Base-by-base conservation (phyloP, 768 basidiomycete genomes). In the Hypsizygus marmoreus region DNA sequence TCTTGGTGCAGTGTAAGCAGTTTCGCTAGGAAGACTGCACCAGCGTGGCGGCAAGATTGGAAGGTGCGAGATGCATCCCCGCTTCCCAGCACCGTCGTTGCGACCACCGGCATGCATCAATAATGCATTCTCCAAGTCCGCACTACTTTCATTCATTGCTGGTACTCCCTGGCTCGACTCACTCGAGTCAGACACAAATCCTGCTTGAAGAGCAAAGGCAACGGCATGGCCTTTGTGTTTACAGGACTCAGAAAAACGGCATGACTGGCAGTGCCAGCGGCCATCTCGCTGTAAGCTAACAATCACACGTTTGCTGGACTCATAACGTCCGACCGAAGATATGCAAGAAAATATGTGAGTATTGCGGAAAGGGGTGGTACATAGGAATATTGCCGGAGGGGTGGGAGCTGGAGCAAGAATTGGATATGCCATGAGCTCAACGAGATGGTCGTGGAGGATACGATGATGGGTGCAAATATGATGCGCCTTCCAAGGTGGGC, bases 401-500 rank as follows among this genome's bases (percentile, higher is more conserved):
- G 29, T 5, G 22, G 40, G 40, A 7, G 17, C 19, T 6, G 40
- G 30, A 30, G 40, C 17, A 14, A 42, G 40, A 29, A 20, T 20
- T 13, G 30, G 29, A 12, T 31, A 19, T 4, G 19, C 29, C 13
- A 31, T 30, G 29, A 42, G 30, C 12, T 19, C 30, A 19, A 8
- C 16, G 13, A 31, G 20, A 16, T 13, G 32, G 9, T 9, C 19
- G 7, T 17, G 16, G 13, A 42, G 40, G 14, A 42, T 22, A n/a
- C 12, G 40, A 31, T 42, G 14, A 20, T 42, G 40, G 23, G 10
- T 22, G 14, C 40, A 42, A 4, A 3, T 31, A 16, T 42, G 17
- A 7, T 30, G 40, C 13, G 29, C 40, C 32, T 42, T 42, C 40
- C 40, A 42, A 22, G 17, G 17, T 31, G 40, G 29, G 29, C 40